Percentiles rank a stretch among this genome's conserved stretches.
Evolutionary conservation across 2,329 filamentous ascomycete species (phyloP).

Genomic region (Aspergillus udagawae): DNA sequence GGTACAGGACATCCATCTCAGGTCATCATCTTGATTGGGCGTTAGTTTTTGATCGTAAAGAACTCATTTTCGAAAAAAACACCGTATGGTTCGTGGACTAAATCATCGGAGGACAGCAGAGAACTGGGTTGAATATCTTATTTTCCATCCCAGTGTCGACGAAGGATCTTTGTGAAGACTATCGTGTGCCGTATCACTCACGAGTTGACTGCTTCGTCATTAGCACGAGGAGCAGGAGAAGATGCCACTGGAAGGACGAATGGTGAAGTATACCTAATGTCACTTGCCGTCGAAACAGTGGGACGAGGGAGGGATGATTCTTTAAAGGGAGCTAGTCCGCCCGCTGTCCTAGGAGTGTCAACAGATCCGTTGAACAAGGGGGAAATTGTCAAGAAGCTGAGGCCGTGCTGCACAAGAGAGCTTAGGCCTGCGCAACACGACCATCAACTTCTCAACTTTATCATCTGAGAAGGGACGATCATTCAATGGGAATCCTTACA

Average conservation of each 20-base stretch:
- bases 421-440: constrained; percentile 45
- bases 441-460: constrained; percentile 47
- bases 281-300: constrained; percentile 26
- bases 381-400: constrained; percentile 38
- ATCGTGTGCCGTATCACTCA: constrained; percentile 1
- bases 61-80: constrained; percentile 48
- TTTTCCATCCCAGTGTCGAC: constrained; percentile 36
- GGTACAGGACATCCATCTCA: constrained; percentile 62
- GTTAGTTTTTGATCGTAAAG: constrained; percentile 47
- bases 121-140: neutral
- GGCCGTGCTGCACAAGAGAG: constrained; percentile 28
- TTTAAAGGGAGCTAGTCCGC: constrained; percentile 43
- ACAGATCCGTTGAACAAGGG: constrained; percentile 55
- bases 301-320: constrained; percentile 32
- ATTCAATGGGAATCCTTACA: constrained; percentile 33
- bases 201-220: constrained; percentile 1
- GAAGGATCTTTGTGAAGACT: neutral
- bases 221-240: neutral
- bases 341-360: constrained; percentile 49
- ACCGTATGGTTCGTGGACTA: constrained; percentile 46
- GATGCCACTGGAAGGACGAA: neutral
- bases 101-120: neutral
- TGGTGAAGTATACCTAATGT: constrained; percentile 1
- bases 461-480: constrained; percentile 44
- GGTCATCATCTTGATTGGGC: constrained; percentile 31